phyloP scores from a whole-genome alignment of 257 asterid genomes.

The Fraxinus cuspidata region DNA sequence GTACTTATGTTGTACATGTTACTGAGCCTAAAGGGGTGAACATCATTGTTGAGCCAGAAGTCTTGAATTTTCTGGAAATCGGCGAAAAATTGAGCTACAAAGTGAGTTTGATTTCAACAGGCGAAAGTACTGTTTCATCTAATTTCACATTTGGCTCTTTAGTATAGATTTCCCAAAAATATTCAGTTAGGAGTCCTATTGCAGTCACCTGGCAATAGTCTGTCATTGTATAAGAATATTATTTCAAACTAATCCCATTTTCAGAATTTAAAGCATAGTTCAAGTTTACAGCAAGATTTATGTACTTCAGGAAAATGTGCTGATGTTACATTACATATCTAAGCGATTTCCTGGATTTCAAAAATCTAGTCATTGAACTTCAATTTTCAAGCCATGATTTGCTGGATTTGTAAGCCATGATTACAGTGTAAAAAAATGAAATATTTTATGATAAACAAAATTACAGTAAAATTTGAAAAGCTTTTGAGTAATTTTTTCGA shows the following conservation, averaged over 20 bases:
- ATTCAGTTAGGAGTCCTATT: conserved; percentile 65
- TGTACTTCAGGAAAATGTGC: neutral
- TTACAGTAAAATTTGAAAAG: too few species aligned
- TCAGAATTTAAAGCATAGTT: neutral
- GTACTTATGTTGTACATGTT: conserved; percentile 42
- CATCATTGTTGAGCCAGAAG: conserved; percentile 46
- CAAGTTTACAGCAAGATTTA: neutral
- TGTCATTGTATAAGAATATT: neutral
- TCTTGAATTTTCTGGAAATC: conserved; percentile 41
- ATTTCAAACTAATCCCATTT: conserved; percentile 1
- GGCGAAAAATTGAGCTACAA: conserved; percentile 57
- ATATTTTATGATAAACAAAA: too few species aligned
- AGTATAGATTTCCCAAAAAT: conserved; percentile 48
- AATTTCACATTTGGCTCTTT: conserved; percentile 54
- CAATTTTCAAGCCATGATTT: neutral
- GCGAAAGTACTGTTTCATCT: conserved; percentile 24
- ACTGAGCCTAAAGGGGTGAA: conserved; percentile 49
- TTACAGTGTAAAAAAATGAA: too few species aligned
- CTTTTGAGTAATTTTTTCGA: too few species aligned
- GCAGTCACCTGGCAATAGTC: conserved; percentile 55
- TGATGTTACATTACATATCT: neutral
- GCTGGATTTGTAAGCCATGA: too few species aligned
- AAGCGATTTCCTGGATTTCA: neutral
- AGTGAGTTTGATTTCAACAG: conserved; percentile 42
- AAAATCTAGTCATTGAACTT: neutral